Conservation (phyloP, 305 asterid genomes). For the Fraxinus velutina region DNA sequence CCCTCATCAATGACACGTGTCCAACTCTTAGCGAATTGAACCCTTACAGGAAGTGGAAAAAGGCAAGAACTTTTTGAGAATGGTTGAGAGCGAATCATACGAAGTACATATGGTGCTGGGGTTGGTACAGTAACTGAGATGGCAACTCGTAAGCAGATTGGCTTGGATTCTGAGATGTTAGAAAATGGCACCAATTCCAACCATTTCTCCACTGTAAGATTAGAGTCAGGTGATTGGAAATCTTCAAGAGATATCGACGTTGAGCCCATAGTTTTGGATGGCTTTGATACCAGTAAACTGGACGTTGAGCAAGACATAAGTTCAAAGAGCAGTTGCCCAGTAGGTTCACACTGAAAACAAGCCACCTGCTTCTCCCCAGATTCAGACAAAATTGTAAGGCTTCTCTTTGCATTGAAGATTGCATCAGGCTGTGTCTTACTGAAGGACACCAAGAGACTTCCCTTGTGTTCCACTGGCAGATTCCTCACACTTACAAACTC, state of each 20-base stretch:
- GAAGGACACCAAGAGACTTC: conserved; percentile 56
- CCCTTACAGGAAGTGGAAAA: conserved; percentile 54
- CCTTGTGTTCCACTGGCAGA: conserved; percentile 57
- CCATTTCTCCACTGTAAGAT: conserved; percentile 79
- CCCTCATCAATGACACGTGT: conserved; percentile 54
- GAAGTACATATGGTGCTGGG: conserved; percentile 51
- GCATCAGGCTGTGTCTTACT: conserved; percentile 75
- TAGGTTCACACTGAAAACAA: conserved; percentile 72
- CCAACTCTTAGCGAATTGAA: conserved; percentile 49
- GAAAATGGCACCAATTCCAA: conserved; percentile 67
- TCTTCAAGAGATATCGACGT: conserved; percentile 54
- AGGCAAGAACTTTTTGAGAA: conserved; percentile 58
- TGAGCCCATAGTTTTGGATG: conserved; percentile 55
- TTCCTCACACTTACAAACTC: conserved; percentile 74
- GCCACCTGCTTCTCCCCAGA: conserved; percentile 79
- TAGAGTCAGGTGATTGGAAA: conserved; percentile 41
- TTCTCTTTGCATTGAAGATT: conserved; percentile 66
- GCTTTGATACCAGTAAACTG: conserved; percentile 35
- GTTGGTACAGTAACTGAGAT: conserved; percentile 75
- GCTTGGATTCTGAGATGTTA: conserved; percentile 38
- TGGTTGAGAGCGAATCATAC: conserved; percentile 51
- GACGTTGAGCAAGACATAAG: conserved; percentile 46
- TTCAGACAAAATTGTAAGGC: conserved; percentile 67
- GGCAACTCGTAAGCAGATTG: conserved; percentile 66
- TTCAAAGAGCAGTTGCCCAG: conserved; percentile 62